Percentiles rank a stretch among this genome's conserved stretches.
Conservation (phyloP, 225 moss, liverwort and hornwort genomes). For the Marchantia polymorpha region DNA sequence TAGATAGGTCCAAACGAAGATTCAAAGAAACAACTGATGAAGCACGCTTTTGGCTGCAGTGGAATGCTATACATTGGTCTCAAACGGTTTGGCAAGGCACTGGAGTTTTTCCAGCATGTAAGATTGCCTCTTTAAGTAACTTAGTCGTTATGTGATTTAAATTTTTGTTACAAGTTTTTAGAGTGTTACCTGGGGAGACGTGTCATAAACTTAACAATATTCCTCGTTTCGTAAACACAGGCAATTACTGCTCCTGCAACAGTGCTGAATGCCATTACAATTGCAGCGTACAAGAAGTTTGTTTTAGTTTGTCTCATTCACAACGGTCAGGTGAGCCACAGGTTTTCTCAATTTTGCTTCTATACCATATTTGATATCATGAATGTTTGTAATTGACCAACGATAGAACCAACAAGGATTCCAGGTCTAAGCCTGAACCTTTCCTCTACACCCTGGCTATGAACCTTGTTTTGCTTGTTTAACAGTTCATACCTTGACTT, state of each 20-base stretch:
- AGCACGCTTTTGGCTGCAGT: conserved; percentile 47
- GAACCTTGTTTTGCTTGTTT: too few relatives aligned
- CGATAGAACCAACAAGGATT: neutral
- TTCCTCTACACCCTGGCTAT: too few relatives aligned
- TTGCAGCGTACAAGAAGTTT: conserved; percentile 96
- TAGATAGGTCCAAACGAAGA: neutral
- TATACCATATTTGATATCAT: neutral
- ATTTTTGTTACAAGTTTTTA: neutral
- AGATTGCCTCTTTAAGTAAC: conserved; percentile 16
- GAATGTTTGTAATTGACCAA: neutral
- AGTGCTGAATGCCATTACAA: conserved; percentile 93
- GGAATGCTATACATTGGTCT: conserved; percentile 94
- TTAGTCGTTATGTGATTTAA: neutral
- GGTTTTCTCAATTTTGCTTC: neutral
- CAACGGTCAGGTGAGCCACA: conserved; percentile 75
- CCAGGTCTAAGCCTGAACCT: neutral
- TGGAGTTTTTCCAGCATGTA: conserved; percentile 99
- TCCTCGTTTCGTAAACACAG: conserved; percentile 32
- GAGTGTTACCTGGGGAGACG: neutral
- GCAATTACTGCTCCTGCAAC: conserved; percentile 94
- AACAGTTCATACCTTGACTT: too few relatives aligned
- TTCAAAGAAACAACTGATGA: neutral
- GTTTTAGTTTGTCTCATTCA: conserved; percentile 93
- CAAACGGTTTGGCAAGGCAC: conserved; percentile 85
- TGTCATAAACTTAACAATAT: neutral